Evolutionary conservation across 306 rosid genomes (phyloP).

Genomic region (Lathyrus tuberosus): DNA sequence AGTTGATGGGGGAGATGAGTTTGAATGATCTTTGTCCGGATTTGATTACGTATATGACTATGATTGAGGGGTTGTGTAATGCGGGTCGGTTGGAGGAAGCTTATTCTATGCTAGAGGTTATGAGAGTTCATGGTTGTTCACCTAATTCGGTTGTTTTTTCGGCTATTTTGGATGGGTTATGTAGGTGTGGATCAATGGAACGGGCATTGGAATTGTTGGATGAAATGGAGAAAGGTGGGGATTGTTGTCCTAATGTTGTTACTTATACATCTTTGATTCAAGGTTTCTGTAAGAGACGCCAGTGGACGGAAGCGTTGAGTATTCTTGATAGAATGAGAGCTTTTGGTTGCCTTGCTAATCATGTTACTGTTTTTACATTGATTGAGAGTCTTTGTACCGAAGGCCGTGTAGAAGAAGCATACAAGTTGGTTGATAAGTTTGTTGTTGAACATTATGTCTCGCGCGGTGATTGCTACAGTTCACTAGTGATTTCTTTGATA

Average conservation of each 20-base stretch:
- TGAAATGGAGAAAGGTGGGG: constrained; percentile 80
- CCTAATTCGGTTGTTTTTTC: constrained; percentile 72
- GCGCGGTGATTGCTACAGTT: constrained; percentile 64
- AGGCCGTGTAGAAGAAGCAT: constrained; percentile 62
- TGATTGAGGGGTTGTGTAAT: constrained; percentile 74
- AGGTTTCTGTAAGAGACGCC: constrained; percentile 63
- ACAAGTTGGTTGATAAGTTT: constrained; percentile 57
- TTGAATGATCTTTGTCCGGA: constrained; percentile 59
- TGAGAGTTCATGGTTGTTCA: constrained; percentile 66
- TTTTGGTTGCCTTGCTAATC: constrained; percentile 63
- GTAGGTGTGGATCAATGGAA: constrained; percentile 54
- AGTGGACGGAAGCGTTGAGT: constrained; percentile 56
- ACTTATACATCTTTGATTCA: constrained; percentile 80
- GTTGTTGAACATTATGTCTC: constrained; percentile 58
- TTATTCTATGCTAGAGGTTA: constrained; percentile 52
- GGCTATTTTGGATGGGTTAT: constrained; percentile 61
- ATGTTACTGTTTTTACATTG: constrained; percentile 60
- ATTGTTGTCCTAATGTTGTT: constrained; percentile 67
- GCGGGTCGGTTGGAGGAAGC: constrained; percentile 71
- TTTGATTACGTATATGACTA: constrained; percentile 65
- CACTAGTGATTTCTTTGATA: constrained; percentile 66
- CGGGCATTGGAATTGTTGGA: constrained; percentile 64
- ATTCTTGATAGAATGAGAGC: constrained; percentile 75
- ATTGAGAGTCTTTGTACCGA: constrained; percentile 55
- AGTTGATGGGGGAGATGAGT: constrained; percentile 66